A percentile compares a stretch with the other conserved stretches of the same genome.
phyloP scores from a whole-genome alignment of 2,329 filamentous ascomycete species.

The Juglanconis oblonga region DNA sequence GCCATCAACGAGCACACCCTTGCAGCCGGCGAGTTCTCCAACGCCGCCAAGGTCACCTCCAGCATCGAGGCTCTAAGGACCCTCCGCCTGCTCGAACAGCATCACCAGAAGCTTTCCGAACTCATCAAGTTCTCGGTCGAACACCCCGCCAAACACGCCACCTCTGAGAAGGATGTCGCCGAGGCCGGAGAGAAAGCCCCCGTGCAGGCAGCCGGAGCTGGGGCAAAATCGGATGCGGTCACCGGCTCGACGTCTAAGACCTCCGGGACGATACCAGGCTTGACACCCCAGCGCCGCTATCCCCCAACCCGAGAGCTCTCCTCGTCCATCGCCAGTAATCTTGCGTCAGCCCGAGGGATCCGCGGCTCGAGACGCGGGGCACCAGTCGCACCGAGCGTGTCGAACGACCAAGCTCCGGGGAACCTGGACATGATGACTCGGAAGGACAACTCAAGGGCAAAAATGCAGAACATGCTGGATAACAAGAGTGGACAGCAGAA shows the following conservation, averaged over 20 bases:
- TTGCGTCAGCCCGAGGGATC: slow-evolving; percentile 83
- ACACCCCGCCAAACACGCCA: slow-evolving; percentile 38
- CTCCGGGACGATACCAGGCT: slow-evolving; percentile 29
- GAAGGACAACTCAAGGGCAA: slow-evolving; percentile 46
- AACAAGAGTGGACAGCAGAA: slow-evolving; percentile 48
- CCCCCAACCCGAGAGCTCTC: slow-evolving; percentile 65
- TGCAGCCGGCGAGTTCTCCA: slow-evolving; percentile 84
- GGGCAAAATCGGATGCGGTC: slow-evolving; percentile 18
- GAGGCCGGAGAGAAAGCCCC: slow-evolving; percentile 35
- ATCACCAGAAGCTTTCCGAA: slow-evolving; percentile 80
- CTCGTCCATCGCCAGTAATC: slow-evolving; percentile 83
- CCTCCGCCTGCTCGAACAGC: slow-evolving; percentile 78
- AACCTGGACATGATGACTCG: slow-evolving; percentile 60
- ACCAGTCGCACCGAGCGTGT: slow-evolving; percentile 69
- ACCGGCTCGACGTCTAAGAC: slow-evolving; percentile 24
- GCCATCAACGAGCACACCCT: slow-evolving; percentile 85
- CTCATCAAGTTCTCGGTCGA: slow-evolving; percentile 71
- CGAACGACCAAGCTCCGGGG: slow-evolving; percentile 70
- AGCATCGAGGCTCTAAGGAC: slow-evolving; percentile 75
- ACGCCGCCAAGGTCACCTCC: slow-evolving; percentile 70
- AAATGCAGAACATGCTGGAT: slow-evolving; percentile 57
- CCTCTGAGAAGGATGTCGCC: slow-evolving; percentile 34
- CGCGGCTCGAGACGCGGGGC: slow-evolving; percentile 52
- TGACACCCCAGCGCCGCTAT: slow-evolving; percentile 46
- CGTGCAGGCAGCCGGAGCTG: slow-evolving; percentile 21